Percentiles rank a stretch among this genome's conserved stretches.
These are phyloP conservation scores for Penicillium palitans DNA, from an alignment of 2,329 filamentous ascomycete genomes.

Conservation along the genomic window DNA sequence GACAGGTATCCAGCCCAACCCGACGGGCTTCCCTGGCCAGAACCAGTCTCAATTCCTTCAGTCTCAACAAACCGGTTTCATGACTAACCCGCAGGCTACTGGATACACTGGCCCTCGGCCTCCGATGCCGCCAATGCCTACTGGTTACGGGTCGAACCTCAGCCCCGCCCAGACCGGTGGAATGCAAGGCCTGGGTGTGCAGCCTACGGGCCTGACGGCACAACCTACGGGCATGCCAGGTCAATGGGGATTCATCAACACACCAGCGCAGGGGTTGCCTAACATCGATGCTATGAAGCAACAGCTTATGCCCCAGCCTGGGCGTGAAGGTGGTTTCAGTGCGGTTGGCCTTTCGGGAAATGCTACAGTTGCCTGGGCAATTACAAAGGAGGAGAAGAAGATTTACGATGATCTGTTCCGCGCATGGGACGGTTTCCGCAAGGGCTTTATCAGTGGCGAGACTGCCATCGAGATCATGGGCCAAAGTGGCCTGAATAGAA, in stretches of 20 bases:
- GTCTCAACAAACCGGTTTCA: conserved; percentile 69
- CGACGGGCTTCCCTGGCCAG: conserved; percentile 48
- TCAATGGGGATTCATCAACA: conserved; percentile 98
- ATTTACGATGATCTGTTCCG: conserved; percentile 94
- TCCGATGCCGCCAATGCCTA: conserved; percentile 81
- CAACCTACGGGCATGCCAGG: conserved; percentile 91
- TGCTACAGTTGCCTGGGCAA: conserved; percentile 95
- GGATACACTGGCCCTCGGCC: conserved; percentile 79
- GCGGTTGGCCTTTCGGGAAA: conserved; percentile 87
- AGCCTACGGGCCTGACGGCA: conserved; percentile 85
- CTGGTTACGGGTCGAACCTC: conserved; percentile 63
- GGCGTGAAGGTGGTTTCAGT: conserved; percentile 81
- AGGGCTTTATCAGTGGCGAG: conserved; percentile 87
- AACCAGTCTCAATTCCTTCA: conserved; percentile 59
- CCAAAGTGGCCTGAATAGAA: conserved; percentile 88
- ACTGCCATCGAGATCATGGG: conserved; percentile 97
- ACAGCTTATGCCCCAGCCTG: conserved; percentile 96
- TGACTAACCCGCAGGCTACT: conserved; percentile 69
- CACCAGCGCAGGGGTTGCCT: conserved; percentile 81
- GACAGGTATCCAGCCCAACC: conserved; percentile 65
- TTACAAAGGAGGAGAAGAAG: conserved; percentile 98
- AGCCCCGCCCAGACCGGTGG: conserved; percentile 67
- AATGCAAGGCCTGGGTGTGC: conserved; percentile 71
- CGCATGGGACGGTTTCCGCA: conserved; percentile 92
- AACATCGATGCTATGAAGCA: conserved; percentile 92